Evolutionary conservation across 208 protist genomes (phyloP), one percentile per base, ranked within the genome.

Genomic region (Lotmaria passim): DNA sequence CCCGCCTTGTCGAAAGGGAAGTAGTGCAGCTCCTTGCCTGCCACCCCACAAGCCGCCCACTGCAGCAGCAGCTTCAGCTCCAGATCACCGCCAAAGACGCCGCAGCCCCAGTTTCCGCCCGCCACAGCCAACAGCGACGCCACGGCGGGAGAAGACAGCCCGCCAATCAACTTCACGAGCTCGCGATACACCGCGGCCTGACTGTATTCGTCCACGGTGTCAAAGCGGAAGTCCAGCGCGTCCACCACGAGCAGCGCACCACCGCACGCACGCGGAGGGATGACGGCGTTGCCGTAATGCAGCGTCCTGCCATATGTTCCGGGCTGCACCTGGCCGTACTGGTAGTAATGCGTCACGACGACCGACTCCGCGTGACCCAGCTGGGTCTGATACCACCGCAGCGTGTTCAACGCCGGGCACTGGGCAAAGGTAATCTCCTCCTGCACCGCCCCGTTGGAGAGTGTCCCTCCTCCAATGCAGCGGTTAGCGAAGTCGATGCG

Each of bases 71-170:
- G 59, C 67, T 94, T 96, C 48, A 93, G 52, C 44, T 91, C 62
- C 17, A 53, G 28, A 52, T 94, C 81, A 44, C 89, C 88, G 12
- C 83, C 84, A 67, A 95, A 95, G 0, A 85, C 85, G 39, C 89
- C 89, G 73, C 89, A 97, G 31, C 85, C 87, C 89, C 91, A 97
- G 55, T 87, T 84, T 46, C 89, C 89, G 12, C 84, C 89, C 17
- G 66, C 74, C 7, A 83, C 68, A 2, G 11, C 7, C 12, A 7
- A 11, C 19, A 76, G n/a, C 38, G 57, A 47, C 6, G 5, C 24
- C 21, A 65, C 23, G n/a, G 51, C 43, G 4, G 57, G 23, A 6
- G n/a, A 15, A 3, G 38, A 26, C 15, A 83, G 44, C n/a, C 58
- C 66, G 50, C 70, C 51, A 10, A 75, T 28, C 26, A 78, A 52